A percentile compares a stretch with the other conserved stretches of the same genome.
Conservation (phyloP, 352 stramenopile species). For the Phytophthora sp. region DNA sequence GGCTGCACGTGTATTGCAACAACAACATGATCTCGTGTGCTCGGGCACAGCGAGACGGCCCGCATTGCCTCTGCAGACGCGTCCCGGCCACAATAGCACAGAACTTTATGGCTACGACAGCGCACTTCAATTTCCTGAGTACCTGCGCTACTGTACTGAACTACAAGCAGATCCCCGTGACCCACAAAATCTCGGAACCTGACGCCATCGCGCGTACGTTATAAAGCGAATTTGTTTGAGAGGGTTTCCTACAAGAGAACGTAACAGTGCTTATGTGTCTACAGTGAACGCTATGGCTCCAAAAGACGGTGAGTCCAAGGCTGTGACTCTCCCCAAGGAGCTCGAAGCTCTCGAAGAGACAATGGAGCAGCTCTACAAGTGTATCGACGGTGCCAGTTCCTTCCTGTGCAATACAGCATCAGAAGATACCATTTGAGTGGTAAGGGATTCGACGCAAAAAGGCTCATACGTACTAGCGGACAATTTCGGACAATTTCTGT, state of each 20-base stretch:
- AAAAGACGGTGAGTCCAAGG: conserved; percentile 44
- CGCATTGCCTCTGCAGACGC: neutral
- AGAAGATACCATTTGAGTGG: too few relatives aligned
- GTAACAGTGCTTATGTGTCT: conserved; percentile 8
- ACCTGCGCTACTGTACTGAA: neutral
- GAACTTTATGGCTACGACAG: conserved; percentile 5
- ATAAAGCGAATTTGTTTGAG: too few relatives aligned
- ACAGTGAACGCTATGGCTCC: conserved; percentile 78
- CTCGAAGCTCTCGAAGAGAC: conserved; percentile 72
- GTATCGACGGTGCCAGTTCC: conserved; percentile 88
- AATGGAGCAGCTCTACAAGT: conserved; percentile 91
- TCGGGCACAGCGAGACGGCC: conserved; percentile 4
- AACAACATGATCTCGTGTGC: conserved; percentile 3
- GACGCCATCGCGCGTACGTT: conserved; percentile 94
- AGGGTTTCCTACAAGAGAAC: neutral
- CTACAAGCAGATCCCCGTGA: conserved; percentile 93
- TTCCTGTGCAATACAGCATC: too few relatives aligned
- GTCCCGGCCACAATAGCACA: conserved; percentile 5
- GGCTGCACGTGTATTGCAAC: conserved; percentile 22
- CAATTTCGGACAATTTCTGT: neutral
- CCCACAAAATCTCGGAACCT: conserved; percentile 91
- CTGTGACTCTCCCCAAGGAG: conserved; percentile 69
- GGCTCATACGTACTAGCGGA: too few relatives aligned
- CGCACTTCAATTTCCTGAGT: conserved; percentile 16
- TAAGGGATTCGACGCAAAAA: too few relatives aligned